Base-by-base conservation (phyloP, 805 yeast genomes). In the Starmerella potacharoeniae region DNA sequence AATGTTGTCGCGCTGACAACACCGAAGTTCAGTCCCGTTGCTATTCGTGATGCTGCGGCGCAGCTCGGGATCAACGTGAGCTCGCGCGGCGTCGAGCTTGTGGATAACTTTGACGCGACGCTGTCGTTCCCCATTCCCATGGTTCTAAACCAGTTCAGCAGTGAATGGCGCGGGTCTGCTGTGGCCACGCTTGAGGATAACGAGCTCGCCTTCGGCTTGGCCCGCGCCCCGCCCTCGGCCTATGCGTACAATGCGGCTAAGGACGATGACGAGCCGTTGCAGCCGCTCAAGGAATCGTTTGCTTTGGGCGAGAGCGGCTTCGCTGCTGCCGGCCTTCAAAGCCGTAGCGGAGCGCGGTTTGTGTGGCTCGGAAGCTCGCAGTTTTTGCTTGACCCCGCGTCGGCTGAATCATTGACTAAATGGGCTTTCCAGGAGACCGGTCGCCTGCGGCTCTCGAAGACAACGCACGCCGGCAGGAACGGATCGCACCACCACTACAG, bases 1-100 rank as follows among this genome's bases (percentile, higher is more conserved):
- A 85, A 89, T 66, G 67, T 93, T 8, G 64, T 93, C 16, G 78
- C 82, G 13, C 73, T 87, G 13, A 77, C 84, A 0, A 70, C 77
- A 40, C 77, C 82, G 28, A 59, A 63, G 8, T 78, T 77, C 16
- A 64, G 75, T 14, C 79, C 83, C 41, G 86, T 84, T 30, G 78
- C 83, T 17, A 70, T 84, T 36, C 79, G 87, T 57, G 71, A 77
- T 3, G 83, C 84, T 63, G 76, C 87, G 60, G 79, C 81, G 64
- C 88, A 90, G 66, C 70, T 90, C 60, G 98, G 96, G 35, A 82
- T 93, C 51, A 79, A 75, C 64, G 86, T 96, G 55, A 78, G 93
- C 49, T 95, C 96, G 56, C 84, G 80, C 65, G 83, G 80, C 51
- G 81, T 79, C 67, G 68, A 73, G 53, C 71, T 84, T 45, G 68